These are phyloP conservation scores for Onygenales sp. DNA, from an alignment of 2,329 filamentous ascomycete genomes.

Conservation along the genomic window DNA sequence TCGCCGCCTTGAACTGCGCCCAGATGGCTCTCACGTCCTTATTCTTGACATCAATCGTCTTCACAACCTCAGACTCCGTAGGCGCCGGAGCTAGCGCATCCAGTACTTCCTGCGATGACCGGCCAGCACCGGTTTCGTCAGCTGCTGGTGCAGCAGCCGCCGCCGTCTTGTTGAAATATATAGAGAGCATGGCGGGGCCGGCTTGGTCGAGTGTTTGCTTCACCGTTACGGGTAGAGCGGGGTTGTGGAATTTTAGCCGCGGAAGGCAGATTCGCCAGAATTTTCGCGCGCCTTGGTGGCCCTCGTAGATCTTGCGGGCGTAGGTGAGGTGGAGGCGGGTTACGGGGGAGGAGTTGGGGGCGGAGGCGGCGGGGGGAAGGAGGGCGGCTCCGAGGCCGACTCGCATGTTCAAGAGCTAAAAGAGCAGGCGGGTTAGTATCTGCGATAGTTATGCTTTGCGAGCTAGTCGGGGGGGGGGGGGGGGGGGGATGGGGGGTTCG, in stretches of 20 bases:
- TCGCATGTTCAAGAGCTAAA: constrained; percentile 42
- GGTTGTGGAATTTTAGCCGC: constrained; percentile 90
- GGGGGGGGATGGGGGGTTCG: not conserved
- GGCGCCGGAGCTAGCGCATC: constrained; percentile 27
- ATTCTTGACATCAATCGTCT: constrained; percentile 30
- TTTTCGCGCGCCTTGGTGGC: constrained; percentile 50
- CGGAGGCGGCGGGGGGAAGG: constrained; percentile 45
- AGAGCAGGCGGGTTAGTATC: constrained; percentile 1
- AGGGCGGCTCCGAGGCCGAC: constrained; percentile 75
- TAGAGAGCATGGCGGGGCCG: constrained; percentile 28
- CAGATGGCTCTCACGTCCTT: constrained; percentile 34
- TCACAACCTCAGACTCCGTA: constrained; percentile 21
- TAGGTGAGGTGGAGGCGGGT: constrained; percentile 37
- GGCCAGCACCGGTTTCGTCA: constrained; percentile 4
- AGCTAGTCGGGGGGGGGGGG: not conserved
- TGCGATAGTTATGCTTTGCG: not conserved
- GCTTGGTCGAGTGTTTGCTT: constrained; percentile 53
- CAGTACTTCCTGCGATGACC: constrained; percentile 13
- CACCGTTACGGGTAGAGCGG: constrained; percentile 70
- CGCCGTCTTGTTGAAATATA: constrained; percentile 31
- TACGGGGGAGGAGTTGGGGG: constrained; percentile 28
- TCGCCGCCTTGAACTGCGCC: constrained; percentile 31
- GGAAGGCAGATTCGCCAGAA: constrained; percentile 82
- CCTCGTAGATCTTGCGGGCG: constrained; percentile 32
- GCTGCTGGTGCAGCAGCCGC: constrained; percentile 8